Conservation (phyloP, 805 yeast species). For the Teunomyces atbi region DNA sequence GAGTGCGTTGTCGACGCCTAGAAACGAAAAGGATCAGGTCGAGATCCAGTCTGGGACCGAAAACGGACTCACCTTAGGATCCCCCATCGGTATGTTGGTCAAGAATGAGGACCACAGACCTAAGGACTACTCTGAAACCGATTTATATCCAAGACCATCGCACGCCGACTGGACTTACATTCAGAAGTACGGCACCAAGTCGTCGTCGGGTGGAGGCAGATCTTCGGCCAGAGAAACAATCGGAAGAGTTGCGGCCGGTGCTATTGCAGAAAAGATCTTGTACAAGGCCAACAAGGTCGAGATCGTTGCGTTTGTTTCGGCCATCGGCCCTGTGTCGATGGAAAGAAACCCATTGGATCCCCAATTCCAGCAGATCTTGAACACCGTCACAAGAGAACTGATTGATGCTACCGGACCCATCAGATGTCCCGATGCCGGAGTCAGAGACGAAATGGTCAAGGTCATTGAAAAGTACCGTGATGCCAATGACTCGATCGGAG, state of each 20-base stretch:
- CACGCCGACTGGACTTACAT: slow-evolving; percentile 96
- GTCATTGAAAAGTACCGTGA: slow-evolving; percentile 86
- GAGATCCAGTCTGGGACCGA: slow-evolving; percentile 95
- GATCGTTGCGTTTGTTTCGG: slow-evolving; percentile 94
- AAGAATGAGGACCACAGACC: slow-evolving; percentile 96
- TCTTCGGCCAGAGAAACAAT: slow-evolving; percentile 97
- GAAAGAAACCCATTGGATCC: slow-evolving; percentile 66
- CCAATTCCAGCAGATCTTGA: slow-evolving; percentile 63
- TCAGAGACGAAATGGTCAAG: slow-evolving; percentile 77
- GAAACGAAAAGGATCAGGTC: slow-evolving; percentile 92
- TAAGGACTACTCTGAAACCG: slow-evolving; percentile 92
- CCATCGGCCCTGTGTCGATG: slow-evolving; percentile 80
- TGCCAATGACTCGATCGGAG: slow-evolving; percentile 90
- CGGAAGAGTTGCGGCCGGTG: slow-evolving; percentile 99
- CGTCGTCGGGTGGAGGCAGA: slow-evolving; percentile 96
- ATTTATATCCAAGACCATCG: slow-evolving; percentile 93
- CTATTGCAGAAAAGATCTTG: slow-evolving; percentile 92
- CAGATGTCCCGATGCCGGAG: slow-evolving; percentile 81
- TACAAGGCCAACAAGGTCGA: slow-evolving; percentile 76
- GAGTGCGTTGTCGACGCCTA: slow-evolving; percentile 85
- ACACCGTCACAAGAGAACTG: slow-evolving; percentile 79
- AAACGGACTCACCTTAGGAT: slow-evolving; percentile 84
- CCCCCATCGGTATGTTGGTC: slow-evolving; percentile 93
- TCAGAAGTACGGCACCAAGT: slow-evolving; percentile 87
- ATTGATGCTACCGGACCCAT: slow-evolving; percentile 89